Evolutionary conservation across 305 asterid species (phyloP).

Genomic region (Fraxinus albicans): DNA sequence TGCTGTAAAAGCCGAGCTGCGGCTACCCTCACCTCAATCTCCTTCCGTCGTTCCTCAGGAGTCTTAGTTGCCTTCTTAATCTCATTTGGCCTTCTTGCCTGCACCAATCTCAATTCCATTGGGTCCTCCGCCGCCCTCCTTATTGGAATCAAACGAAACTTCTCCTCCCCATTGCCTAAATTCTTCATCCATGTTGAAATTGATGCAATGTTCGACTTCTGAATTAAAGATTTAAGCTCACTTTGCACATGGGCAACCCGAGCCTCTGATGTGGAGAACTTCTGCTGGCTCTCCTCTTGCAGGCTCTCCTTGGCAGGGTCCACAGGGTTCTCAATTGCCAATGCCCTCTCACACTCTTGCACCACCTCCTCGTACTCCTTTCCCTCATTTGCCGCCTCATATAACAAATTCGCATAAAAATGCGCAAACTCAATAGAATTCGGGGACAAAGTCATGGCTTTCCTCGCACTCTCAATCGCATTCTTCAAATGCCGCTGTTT

Average conservation of each 20-base stretch:
- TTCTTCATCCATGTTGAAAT: slow-evolving; percentile 90
- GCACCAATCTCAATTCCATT: slow-evolving; percentile 72
- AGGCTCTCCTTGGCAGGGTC: slow-evolving; percentile 89
- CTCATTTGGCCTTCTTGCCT: slow-evolving; percentile 78
- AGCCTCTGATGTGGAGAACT: slow-evolving; percentile 53
- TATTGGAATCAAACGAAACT: slow-evolving; percentile 78
- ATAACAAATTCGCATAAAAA: slow-evolving; percentile 78
- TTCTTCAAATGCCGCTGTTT: slow-evolving; percentile 72
- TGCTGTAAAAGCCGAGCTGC: slow-evolving; percentile 93
- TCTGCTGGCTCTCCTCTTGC: slow-evolving; percentile 81
- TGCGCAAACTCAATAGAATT: slow-evolving; percentile 76
- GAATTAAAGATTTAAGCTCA: slow-evolving; percentile 55
- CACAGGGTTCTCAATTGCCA: slow-evolving; percentile 75
- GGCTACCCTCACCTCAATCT: slow-evolving; percentile 92
- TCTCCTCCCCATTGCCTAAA: slow-evolving; percentile 78
- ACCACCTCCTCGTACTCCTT: slow-evolving; percentile 83
- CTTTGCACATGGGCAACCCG: slow-evolving; percentile 32
- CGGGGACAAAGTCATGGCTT: slow-evolving; percentile 60
- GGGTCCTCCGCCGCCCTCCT: slow-evolving; percentile 85
- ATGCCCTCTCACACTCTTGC: slow-evolving; percentile 81
- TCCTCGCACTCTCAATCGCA: slow-evolving; percentile 78
- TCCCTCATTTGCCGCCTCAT: slow-evolving; percentile 71
- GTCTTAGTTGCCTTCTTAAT: slow-evolving; percentile 85
- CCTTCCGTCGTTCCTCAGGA: slow-evolving; percentile 85
- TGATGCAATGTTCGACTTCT: slow-evolving; percentile 75